These are phyloP conservation scores for Phellopilus nigrolimitatus DNA, from an alignment of 1,284 basidiomycete species.

Conservation along the genomic window DNA sequence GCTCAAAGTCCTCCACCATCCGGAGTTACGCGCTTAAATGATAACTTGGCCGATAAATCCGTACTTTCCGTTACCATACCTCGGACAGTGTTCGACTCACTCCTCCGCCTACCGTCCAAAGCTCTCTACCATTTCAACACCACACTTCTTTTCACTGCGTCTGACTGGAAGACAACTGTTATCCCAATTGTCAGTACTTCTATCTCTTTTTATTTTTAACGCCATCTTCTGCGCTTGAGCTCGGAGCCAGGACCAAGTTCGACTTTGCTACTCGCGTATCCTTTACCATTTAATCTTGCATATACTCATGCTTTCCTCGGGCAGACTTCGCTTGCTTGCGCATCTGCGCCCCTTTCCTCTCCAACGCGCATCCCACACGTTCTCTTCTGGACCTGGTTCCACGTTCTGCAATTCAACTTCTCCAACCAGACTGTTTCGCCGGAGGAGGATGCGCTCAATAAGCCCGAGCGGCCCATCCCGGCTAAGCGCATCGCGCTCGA, in stretches of 20 bases:
- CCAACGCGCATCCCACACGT: conserved; percentile 21
- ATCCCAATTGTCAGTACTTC: conserved; percentile 32
- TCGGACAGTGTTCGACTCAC: too few species aligned
- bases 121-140: conserved; percentile 17
- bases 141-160: conserved; percentile 32
- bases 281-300: too few species aligned
- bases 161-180: conserved; percentile 36
- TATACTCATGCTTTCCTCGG: neutral
- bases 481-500: conserved; percentile 27
- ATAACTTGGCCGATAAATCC: too few species aligned
- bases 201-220: neutral
- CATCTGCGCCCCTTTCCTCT: conserved; percentile 28
- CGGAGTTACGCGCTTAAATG: too few species aligned
- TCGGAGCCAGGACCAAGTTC: too few species aligned
- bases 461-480: conserved; percentile 34
- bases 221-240: too few species aligned
- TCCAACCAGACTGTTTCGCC: conserved; percentile 36
- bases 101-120: too few species aligned
- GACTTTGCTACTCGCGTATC: too few species aligned
- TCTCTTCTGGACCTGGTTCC: conserved; percentile 41
- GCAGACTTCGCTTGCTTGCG: conserved; percentile 22
- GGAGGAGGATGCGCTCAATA: conserved; percentile 33
- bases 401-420: conserved; percentile 36
- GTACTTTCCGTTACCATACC: too few species aligned
- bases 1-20: too few species aligned